Evolutionary conservation across 306 rosid species (phyloP).

Genomic region (Rosa rugosa): DNA sequence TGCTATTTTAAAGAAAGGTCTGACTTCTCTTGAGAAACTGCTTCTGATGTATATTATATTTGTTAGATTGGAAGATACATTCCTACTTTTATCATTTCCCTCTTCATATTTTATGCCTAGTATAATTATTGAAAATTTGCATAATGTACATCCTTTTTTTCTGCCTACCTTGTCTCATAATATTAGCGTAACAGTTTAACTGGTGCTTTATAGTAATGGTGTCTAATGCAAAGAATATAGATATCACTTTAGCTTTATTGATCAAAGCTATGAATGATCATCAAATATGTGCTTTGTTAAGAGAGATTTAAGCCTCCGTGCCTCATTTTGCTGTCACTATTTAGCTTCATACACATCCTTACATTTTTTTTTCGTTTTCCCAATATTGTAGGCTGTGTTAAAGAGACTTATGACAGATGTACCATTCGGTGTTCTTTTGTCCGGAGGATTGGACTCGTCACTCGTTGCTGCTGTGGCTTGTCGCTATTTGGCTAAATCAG

Average conservation of each 20-base stretch:
- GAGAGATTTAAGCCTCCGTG: not conserved
- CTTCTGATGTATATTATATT: not conserved
- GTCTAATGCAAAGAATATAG: not conserved
- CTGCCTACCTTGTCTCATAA: not conserved
- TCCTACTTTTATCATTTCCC: not conserved
- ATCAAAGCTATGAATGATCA: not conserved
- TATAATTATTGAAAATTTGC: not conserved
- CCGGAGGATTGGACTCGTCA: constrained; percentile 96
- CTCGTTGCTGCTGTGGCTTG: constrained; percentile 90
- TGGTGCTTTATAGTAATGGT: not conserved
- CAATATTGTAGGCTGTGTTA: constrained; percentile 67
- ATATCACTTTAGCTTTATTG: not conserved
- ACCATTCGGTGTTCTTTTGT: constrained; percentile 93
- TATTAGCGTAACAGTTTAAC: not conserved
- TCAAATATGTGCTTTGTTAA: not conserved
- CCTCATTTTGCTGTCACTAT: not conserved
- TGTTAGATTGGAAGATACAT: not conserved
- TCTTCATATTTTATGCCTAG: not conserved
- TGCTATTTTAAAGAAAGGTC: not conserved
- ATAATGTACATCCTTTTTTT: not conserved
- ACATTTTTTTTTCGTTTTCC: constrained; percentile 18
- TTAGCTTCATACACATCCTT: constrained; percentile 10
- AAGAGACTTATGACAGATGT: constrained; percentile 99
- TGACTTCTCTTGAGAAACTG: not conserved
- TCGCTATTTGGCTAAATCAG: constrained; percentile 64